Percentiles rank a stretch among this genome's conserved stretches.
phyloP scores from a whole-genome alignment of 306 rosid genomes.

The Chamaecrista fasciculata region DNA sequence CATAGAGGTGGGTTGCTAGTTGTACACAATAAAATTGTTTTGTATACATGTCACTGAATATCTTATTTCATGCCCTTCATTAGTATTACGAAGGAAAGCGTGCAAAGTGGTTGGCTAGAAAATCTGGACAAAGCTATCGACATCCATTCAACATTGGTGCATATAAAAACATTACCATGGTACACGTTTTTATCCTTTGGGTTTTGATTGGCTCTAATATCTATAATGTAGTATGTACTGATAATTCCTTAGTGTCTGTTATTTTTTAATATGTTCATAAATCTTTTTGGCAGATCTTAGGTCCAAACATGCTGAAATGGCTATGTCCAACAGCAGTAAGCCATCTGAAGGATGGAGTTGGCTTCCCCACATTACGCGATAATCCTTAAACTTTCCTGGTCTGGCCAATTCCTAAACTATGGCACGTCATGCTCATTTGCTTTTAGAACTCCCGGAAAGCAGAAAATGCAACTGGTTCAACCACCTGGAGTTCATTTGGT shows the following conservation, averaged over 20 bases:
- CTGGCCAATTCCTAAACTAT: conserved; percentile 18
- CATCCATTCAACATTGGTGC: conserved; percentile 60
- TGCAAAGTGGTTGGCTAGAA: conserved; percentile 77
- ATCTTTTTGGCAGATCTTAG: conserved; percentile 60
- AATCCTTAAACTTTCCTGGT: conserved; percentile 33
- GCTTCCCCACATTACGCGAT: conserved; percentile 61
- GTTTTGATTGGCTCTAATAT: neutral
- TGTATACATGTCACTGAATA: conserved; percentile 7
- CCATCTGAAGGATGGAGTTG: conserved; percentile 79
- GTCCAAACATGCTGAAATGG: conserved; percentile 83
- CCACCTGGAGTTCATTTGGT: neutral
- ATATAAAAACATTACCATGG: conserved; percentile 72
- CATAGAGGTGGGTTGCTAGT: conserved; percentile 62
- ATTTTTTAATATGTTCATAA: conserved; percentile 11
- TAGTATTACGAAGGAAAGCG: conserved; percentile 74
- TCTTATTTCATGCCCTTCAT: conserved; percentile 17
- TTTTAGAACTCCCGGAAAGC: conserved; percentile 14
- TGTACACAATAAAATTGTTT: conserved; percentile 5
- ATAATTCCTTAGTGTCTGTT: neutral
- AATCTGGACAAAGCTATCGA: conserved; percentile 75
- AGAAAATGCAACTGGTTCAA: conserved; percentile 23
- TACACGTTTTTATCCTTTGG: conserved; percentile 38
- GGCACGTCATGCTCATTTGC: conserved; percentile 8
- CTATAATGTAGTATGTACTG: conserved; percentile 7
- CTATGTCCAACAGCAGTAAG: conserved; percentile 66